phyloP scores from a whole-genome alignment of 345 rosid species.

The Eucalyptus globulus region DNA sequence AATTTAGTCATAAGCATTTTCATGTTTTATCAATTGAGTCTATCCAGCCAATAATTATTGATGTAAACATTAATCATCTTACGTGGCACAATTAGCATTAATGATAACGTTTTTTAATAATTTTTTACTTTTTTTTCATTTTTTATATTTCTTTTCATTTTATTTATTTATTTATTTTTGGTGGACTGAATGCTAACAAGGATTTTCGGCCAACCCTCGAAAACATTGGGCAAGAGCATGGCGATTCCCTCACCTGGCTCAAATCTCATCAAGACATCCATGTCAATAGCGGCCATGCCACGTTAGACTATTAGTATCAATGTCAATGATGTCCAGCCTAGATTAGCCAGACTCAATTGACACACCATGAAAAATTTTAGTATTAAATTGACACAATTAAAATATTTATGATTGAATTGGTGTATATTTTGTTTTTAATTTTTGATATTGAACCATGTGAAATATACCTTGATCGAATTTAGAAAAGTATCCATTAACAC shows the following conservation, averaged over 20 bases:
- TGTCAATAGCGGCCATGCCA: not conserved
- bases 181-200: not conserved
- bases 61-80: not conserved
- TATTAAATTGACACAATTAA: not conserved
- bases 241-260: not conserved
- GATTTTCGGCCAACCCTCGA: accelerated
- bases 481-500: not conserved
- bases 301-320: not conserved
- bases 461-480: not conserved
- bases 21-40: not conserved
- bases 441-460: not conserved
- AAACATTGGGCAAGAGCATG: not conserved
- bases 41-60: accelerated
- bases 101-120: too few relatives aligned
- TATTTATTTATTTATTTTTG: too few relatives aligned
- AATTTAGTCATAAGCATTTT: not conserved
- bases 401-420: too few relatives aligned
- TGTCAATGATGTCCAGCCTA: not conserved
- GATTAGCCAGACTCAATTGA: not conserved
- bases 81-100: too few relatives aligned
- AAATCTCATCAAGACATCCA: not conserved
- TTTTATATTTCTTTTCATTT: too few relatives aligned
- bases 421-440: too few relatives aligned
- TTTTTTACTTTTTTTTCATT: too few relatives aligned
- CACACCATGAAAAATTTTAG: not conserved